Evolutionary conservation across 225 moss, liverwort and hornwort genomes (phyloP), one percentile per base, ranked within the genome.

Genomic region (Bryoerythrophyllum caledonicum): DNA sequence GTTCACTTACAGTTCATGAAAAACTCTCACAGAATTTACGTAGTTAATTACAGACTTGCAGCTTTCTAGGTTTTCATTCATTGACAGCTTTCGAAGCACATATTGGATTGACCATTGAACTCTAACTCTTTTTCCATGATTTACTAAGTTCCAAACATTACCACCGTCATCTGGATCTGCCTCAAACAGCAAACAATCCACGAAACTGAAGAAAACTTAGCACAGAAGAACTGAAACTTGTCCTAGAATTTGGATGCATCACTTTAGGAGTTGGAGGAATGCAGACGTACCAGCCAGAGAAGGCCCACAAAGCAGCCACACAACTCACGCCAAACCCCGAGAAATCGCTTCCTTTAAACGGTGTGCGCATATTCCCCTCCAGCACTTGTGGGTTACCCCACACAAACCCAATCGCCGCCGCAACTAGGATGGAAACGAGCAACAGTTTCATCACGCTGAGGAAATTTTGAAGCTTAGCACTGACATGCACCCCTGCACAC

Each of bases 291-390:
- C 90, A 82, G 72, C 96, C 96, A 74, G 72, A 35, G 78, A 87
- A 96, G 20, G 96, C 89, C 90, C 90, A 96, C 2, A 96, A 78
- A 65, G 93, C 92, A 78, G 91, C 90, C 30, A 96, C 88, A 79
- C 89, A 86, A 79, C 91, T 89, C 30, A 83, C 87, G 46, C 91
- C 93, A 81, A 96, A 90, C 63, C 89, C 89, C 57, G 81, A 72
- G 26, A 90, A 71, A 66, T 81, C 63, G 53, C 89, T 92, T 61
- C 84, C 91, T 35, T 69, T 63, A 65, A 93, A 93, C 5, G 90
- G 93, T 68, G 82, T 64, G 67, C 60, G 75, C 61, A 93, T 24
- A 89, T 96, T 96, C 40, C 65, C 70, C 80, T 88, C 72, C 66
- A 89, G 56, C 34, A 96, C 85, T 66, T 79, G 75, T 64, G 88